These are phyloP conservation scores for Aspergillus sclerotialis DNA, from an alignment of 2,329 filamentous ascomycete genomes.

Conservation along the genomic window DNA sequence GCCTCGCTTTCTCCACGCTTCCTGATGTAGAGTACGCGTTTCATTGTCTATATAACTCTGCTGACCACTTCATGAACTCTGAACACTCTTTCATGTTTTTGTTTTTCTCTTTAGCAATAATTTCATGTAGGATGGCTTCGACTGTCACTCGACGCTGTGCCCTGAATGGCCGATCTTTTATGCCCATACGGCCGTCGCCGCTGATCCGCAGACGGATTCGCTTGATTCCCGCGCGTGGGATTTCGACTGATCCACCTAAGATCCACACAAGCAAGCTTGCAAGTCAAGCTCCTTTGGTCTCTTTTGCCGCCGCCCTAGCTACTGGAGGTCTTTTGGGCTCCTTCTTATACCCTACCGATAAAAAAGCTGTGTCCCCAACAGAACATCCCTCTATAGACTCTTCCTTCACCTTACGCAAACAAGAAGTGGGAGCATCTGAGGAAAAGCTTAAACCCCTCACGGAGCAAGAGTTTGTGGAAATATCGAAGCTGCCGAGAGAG, in stretches of 20 bases:
- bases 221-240: neutral
- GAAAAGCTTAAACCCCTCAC: neutral
- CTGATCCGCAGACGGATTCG: neutral
- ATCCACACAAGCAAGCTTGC: neutral
- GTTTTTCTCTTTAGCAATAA: neutral
- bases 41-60: no score
- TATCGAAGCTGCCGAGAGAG: neutral
- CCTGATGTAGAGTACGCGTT: no score
- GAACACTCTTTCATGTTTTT: no score
- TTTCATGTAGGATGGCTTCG: neutral
- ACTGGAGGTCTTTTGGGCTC: neutral
- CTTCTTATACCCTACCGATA: neutral
- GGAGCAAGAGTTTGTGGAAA: neutral
- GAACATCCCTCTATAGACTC: neutral
- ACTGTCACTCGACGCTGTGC: neutral
- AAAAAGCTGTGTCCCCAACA: no score
- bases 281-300: neutral
- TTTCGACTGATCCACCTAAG: neutral
- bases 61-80: no score
- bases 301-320: neutral
- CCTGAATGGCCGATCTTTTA: neutral
- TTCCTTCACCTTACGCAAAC: neutral
- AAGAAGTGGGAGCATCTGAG: neutral
- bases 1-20: no score
- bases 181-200: neutral